Percentiles rank a stretch among this genome's conserved stretches.
These are phyloP conservation scores for Syzygium grande DNA, from an alignment of 345 rosid genomes.

Conservation along the genomic window DNA sequence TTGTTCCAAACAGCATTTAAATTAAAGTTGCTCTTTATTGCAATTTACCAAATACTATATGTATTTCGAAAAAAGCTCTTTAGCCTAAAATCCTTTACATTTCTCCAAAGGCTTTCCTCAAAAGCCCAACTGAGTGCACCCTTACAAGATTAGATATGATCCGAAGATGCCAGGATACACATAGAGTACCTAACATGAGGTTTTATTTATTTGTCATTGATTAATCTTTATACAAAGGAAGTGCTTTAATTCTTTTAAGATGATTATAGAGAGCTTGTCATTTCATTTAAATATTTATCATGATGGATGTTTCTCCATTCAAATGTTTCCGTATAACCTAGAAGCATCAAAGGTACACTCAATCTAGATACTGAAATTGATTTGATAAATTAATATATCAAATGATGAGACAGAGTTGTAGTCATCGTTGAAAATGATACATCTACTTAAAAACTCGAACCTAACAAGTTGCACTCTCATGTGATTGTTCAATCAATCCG, in stretches of 20 bases:
- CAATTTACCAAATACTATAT: not conserved
- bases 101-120: not conserved
- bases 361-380: not conserved
- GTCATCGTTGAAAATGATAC: not conserved
- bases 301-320: not conserved
- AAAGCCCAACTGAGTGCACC: not conserved
- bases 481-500: not conserved
- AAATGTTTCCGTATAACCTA: not conserved
- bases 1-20: not conserved
- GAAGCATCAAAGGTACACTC: not conserved
- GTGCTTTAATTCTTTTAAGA: not conserved
- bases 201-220: not conserved
- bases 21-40: not conserved
- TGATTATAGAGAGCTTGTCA: not conserved
- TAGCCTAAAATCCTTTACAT: not conserved
- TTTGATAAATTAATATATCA: not conserved
- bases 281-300: not conserved
- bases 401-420: not conserved
- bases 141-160: not conserved
- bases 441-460: not conserved
- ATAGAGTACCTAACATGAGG: not conserved
- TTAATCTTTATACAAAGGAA: not conserved
- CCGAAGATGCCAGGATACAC: not conserved
- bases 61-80: too few relatives aligned
- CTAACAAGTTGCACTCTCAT: accelerated